Evolutionary conservation across 2,329 filamentous ascomycete genomes (phyloP).

Genomic region (Aspergillus awamori): DNA sequence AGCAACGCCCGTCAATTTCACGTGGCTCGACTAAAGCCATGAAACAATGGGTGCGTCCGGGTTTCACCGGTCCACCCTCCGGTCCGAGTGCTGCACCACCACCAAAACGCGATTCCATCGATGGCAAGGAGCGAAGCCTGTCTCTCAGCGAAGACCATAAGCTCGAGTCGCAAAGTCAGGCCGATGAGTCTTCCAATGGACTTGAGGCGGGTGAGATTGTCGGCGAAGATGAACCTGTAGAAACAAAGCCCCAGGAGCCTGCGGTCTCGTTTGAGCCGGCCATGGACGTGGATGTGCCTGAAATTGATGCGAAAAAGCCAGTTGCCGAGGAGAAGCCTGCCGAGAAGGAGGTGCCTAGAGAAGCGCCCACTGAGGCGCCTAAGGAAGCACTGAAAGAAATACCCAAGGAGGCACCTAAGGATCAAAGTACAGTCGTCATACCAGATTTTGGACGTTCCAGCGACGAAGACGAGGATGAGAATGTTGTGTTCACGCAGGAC

Average conservation of each 20-base stretch:
- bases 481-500: slow-evolving; percentile 50
- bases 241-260: slow-evolving; percentile 6
- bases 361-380: background rate
- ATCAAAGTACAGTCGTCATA: slow-evolving; percentile 26
- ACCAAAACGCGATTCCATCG: slow-evolving; percentile 36
- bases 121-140: slow-evolving; percentile 30
- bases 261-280: slow-evolving; percentile 1
- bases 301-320: slow-evolving; percentile 5
- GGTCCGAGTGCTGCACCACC: slow-evolving; percentile 20
- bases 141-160: slow-evolving; percentile 25
- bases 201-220: slow-evolving; percentile 23
- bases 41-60: slow-evolving; percentile 45
- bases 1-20: slow-evolving; percentile 36
- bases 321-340: background rate
- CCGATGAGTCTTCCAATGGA: slow-evolving; percentile 19
- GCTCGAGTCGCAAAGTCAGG: slow-evolving; percentile 17
- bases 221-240: slow-evolving; percentile 13
- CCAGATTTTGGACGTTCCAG: slow-evolving; percentile 40
- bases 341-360: too few species aligned
- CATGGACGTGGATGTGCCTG: background rate
- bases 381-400: slow-evolving; percentile 9
- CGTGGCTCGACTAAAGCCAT: slow-evolving; percentile 38
- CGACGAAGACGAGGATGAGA: slow-evolving; percentile 52
- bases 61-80: slow-evolving; percentile 33
- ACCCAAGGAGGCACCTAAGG: slow-evolving; percentile 10